Conservation (phyloP, 2,329 filamentous ascomycete species). For the Fusarium lyarnte region DNA sequence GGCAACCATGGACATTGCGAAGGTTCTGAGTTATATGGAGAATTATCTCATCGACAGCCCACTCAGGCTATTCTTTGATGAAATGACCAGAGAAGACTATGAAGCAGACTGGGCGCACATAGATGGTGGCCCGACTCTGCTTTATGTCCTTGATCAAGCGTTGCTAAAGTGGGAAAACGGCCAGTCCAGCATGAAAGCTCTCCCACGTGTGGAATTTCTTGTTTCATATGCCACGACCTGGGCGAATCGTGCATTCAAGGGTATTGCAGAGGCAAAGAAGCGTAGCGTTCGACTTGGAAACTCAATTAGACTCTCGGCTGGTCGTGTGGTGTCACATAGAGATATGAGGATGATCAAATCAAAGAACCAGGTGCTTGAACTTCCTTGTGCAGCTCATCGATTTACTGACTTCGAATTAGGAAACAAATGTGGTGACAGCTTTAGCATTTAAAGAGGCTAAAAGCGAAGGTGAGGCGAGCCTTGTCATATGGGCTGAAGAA, state of each 20-base stretch:
- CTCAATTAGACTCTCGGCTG: slow-evolving; percentile 57
- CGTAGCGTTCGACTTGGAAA: slow-evolving; percentile 74
- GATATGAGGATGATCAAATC: slow-evolving; percentile 66
- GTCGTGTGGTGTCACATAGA: slow-evolving; percentile 57
- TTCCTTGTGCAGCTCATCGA: background rate
- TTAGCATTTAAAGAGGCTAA: slow-evolving; percentile 51
- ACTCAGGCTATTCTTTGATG: slow-evolving; percentile 68
- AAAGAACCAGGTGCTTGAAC: slow-evolving; percentile 46
- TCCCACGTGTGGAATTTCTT: slow-evolving; percentile 72
- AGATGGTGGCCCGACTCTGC: slow-evolving; percentile 56
- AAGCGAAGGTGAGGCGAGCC: slow-evolving; percentile 48
- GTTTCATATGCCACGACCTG: slow-evolving; percentile 66
- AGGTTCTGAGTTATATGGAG: slow-evolving; percentile 81
- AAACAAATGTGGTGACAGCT: slow-evolving; percentile 53
- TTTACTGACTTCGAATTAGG: slow-evolving; percentile 42
- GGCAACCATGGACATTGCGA: slow-evolving; percentile 75
- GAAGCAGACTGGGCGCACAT: slow-evolving; percentile 56
- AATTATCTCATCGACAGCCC: slow-evolving; percentile 74
- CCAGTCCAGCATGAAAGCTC: slow-evolving; percentile 58
- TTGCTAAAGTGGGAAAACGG: slow-evolving; percentile 58
- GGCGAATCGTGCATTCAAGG: slow-evolving; percentile 69
- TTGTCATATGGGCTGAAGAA: too few relatives aligned
- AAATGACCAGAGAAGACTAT: slow-evolving; percentile 61
- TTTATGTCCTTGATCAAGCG: slow-evolving; percentile 61
- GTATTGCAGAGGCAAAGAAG: slow-evolving; percentile 75